Percentiles rank a stretch among this genome's conserved stretches.
Conservation (phyloP, 169 alveolate species). For the Babesia divergens region DNA sequence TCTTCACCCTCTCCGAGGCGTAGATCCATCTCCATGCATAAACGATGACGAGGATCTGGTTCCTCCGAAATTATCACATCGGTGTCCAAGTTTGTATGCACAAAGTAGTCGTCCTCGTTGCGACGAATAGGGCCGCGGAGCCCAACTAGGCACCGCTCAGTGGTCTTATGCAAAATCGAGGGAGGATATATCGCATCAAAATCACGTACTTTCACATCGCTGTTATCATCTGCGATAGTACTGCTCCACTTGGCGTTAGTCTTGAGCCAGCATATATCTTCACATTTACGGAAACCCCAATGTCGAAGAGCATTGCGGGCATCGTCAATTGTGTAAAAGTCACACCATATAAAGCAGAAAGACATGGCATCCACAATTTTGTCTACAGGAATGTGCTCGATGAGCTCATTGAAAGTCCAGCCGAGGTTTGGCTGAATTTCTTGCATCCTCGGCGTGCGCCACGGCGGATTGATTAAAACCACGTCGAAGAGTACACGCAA, state of each 20-base stretch:
- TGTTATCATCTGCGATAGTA: slow-evolving; percentile 49
- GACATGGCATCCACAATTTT: slow-evolving; percentile 85
- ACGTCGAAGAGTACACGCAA: slow-evolving; percentile 86
- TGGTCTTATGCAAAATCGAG: slow-evolving; percentile 80
- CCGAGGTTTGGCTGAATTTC: slow-evolving; percentile 31
- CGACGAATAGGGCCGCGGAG: slow-evolving; percentile 89
- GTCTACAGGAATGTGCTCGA: slow-evolving; percentile 78
- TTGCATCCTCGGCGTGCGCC: slow-evolving; percentile 68
- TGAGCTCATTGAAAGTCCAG: slow-evolving; percentile 69
- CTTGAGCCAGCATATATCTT: slow-evolving; percentile 92
- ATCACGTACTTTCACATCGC: slow-evolving; percentile 53
- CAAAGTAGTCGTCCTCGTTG: slow-evolving; percentile 84
- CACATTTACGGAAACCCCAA: slow-evolving; percentile 93
- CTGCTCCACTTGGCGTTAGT: slow-evolving; percentile 77
- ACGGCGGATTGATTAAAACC: slow-evolving; percentile 90
- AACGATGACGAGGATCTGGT: slow-evolving; percentile 67
- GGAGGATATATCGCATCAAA: slow-evolving; percentile 24
- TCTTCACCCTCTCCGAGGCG: slow-evolving; percentile 7
- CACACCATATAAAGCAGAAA: slow-evolving; percentile 89
- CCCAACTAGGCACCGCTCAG: slow-evolving; percentile 92
- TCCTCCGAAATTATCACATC: slow-evolving; percentile 91
- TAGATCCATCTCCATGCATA: slow-evolving; percentile 22
- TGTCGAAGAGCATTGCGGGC: slow-evolving; percentile 76
- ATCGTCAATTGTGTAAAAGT: slow-evolving; percentile 82
- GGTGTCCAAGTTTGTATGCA: slow-evolving; percentile 93